Evolutionary conservation across 805 yeast species (phyloP).

Genomic region (Tetrapisispora phaffii): DNA sequence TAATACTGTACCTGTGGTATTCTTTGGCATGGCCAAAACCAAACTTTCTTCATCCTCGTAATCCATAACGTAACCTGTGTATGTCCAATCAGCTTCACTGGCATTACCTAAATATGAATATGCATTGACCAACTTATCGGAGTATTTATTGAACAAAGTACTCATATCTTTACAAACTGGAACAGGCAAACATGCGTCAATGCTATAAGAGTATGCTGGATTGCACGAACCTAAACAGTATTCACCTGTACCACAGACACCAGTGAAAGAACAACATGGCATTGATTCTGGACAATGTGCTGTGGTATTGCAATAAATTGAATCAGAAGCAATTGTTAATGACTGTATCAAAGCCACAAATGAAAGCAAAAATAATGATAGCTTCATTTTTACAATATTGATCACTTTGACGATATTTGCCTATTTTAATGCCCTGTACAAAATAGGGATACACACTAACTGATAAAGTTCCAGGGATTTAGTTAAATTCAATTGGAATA

Average conservation of each 20-base stretch:
- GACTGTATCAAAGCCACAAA: background rate
- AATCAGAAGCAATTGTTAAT: conserved; percentile 5
- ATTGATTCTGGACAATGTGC: conserved; percentile 56
- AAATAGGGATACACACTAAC: too few relatives aligned
- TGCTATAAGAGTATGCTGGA: conserved; percentile 50
- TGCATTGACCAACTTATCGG: conserved; percentile 27
- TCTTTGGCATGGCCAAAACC: conserved; percentile 69
- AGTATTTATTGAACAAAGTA: conserved; percentile 34
- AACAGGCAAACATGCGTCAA: conserved; percentile 74
- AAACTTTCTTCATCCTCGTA: conserved; percentile 43
- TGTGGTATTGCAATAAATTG: conserved; percentile 42
- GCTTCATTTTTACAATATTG: background rate
- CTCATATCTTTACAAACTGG: conserved; percentile 54
- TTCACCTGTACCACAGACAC: conserved; percentile 68
- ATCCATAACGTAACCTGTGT: conserved; percentile 44
- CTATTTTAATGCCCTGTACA: too few relatives aligned
- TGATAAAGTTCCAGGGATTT: background rate
- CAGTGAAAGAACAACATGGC: conserved; percentile 85
- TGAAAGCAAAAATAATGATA: background rate
- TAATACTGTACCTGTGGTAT: conserved; percentile 66
- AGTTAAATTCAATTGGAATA: background rate
- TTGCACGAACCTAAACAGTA: conserved; percentile 82
- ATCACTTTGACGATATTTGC: too few relatives aligned
- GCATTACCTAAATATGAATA: conserved; percentile 61
- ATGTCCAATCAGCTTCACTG: conserved; percentile 56